Evolutionary conservation across 306 rosid genomes (phyloP).

Genomic region (Glycyrrhiza uralensis): DNA sequence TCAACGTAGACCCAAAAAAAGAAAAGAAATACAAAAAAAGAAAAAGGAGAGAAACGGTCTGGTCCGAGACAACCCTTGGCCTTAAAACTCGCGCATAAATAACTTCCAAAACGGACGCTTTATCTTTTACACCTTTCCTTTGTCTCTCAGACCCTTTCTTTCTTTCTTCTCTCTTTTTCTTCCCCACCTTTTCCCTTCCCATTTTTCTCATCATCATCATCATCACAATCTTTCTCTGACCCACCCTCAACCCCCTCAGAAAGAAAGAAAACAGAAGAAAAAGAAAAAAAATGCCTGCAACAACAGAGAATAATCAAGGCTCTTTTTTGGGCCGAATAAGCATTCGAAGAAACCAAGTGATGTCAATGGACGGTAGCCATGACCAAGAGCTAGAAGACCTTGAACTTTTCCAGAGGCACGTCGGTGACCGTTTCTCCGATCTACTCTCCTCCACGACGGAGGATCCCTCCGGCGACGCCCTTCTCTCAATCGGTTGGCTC

Average conservation of each 20-base stretch:
- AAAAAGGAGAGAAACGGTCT: conserved; percentile 40
- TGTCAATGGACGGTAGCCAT: conserved; percentile 75
- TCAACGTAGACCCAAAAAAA: conserved; percentile 36
- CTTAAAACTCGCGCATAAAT: conserved; percentile 30
- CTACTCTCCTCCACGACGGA: conserved; percentile 51
- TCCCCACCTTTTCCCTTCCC: background rate
- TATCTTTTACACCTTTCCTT: conserved; percentile 21
- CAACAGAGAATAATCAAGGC: conserved; percentile 64
- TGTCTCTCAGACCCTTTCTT: background rate
- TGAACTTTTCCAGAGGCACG: conserved; percentile 77
- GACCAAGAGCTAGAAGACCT: conserved; percentile 84
- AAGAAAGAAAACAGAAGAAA: background rate
- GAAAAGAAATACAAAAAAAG: background rate
- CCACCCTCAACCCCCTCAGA: background rate
- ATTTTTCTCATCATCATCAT: too few relatives aligned
- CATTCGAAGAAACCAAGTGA: conserved; percentile 82
- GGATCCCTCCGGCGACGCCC: conserved; percentile 33
- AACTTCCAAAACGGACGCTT: conserved; percentile 30
- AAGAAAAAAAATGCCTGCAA: conserved; percentile 55
- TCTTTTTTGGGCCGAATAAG: conserved; percentile 90
- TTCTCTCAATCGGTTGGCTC: conserved; percentile 71
- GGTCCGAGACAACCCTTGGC: conserved; percentile 25
- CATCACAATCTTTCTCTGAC: background rate
- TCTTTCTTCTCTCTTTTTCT: background rate
- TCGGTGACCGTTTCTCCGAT: conserved; percentile 60